Evolutionary conservation across 805 yeast species (phyloP).

Genomic region (Candida boleticola): DNA sequence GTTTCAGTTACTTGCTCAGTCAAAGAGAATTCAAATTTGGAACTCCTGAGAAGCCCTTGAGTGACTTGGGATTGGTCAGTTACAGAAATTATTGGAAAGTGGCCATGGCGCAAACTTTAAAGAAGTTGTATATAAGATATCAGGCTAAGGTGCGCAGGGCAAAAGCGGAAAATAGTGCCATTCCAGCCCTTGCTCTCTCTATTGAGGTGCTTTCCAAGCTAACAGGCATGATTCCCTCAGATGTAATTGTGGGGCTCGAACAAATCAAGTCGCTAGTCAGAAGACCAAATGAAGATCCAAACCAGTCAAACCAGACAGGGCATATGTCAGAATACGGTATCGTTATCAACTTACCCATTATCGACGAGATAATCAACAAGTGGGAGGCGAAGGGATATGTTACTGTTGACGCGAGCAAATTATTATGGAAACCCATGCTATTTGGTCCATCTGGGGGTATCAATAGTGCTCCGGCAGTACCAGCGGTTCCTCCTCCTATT

Average conservation of each 20-base stretch:
- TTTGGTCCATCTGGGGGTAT: constrained; percentile 86
- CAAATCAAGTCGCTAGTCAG: constrained; percentile 60
- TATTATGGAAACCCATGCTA: constrained; percentile 82
- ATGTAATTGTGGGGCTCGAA: constrained; percentile 84
- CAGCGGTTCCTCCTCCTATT: constrained; percentile 10
- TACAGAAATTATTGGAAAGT: constrained; percentile 86
- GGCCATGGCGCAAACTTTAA: constrained; percentile 52
- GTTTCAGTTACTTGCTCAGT: constrained; percentile 80
- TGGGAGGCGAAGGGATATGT: constrained; percentile 59
- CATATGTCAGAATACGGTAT: constrained; percentile 59
- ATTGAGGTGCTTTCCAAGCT: constrained; percentile 60
- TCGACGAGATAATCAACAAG: constrained; percentile 40
- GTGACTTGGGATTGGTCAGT: constrained; percentile 80
- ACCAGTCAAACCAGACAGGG: too few relatives aligned
- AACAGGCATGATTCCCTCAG: constrained; percentile 87
- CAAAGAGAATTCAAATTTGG: constrained; percentile 76
- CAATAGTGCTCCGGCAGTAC: constrained; percentile 54
- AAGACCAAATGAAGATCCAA: constrained; percentile 39
- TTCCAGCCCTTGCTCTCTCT: constrained; percentile 32
- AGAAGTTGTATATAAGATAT: constrained; percentile 20
- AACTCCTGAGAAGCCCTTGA: constrained; percentile 93
- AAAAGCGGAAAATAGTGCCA: not conserved
- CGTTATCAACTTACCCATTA: constrained; percentile 43
- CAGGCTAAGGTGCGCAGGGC: not conserved
- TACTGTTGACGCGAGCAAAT: constrained; percentile 47